phyloP scores from a whole-genome alignment of 1,284 basidiomycete genomes.

The Ganoderma leucocontextum region DNA sequence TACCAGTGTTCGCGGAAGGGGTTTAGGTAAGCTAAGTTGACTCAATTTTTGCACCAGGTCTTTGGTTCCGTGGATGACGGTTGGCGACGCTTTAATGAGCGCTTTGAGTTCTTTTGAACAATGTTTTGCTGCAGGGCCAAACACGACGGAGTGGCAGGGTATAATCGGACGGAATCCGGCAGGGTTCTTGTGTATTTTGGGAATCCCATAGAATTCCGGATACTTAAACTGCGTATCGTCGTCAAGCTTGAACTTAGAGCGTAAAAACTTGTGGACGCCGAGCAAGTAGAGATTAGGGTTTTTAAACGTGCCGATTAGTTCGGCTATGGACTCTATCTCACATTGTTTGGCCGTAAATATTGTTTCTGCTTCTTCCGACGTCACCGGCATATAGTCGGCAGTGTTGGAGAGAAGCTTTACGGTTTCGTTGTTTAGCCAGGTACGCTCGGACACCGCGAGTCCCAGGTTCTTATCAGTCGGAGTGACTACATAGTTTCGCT shows the following conservation, averaged over 20 bases:
- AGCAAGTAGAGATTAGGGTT: too few relatives aligned
- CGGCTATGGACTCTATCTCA: too few relatives aligned
- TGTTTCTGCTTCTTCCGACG: too few relatives aligned
- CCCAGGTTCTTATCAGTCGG: neutral
- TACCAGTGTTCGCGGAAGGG: slow-evolving; percentile 6
- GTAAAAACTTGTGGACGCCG: too few relatives aligned
- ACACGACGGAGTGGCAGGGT: too few relatives aligned
- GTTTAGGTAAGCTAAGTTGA: neutral
- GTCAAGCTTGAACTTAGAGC: too few relatives aligned
- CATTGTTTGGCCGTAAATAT: neutral
- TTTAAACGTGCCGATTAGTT: too few relatives aligned
- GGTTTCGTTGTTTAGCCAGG: neutral
- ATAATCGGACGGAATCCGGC: too few relatives aligned
- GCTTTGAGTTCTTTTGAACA: slow-evolving; percentile 16
- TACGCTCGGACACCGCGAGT: neutral
- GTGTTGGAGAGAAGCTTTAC: too few relatives aligned
- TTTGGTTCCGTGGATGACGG: slow-evolving; percentile 17
- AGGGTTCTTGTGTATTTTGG: too few relatives aligned
- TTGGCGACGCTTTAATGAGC: slow-evolving; percentile 15
- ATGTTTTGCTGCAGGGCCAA: slow-evolving; percentile 9
- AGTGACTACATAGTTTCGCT: neutral
- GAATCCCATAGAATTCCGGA: neutral
- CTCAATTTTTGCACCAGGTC: slow-evolving; percentile 19
- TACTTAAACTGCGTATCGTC: neutral
- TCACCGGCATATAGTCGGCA: too few relatives aligned